phyloP scores from a whole-genome alignment of 2,329 filamentous ascomycete species.

The Claviceps africana region DNA sequence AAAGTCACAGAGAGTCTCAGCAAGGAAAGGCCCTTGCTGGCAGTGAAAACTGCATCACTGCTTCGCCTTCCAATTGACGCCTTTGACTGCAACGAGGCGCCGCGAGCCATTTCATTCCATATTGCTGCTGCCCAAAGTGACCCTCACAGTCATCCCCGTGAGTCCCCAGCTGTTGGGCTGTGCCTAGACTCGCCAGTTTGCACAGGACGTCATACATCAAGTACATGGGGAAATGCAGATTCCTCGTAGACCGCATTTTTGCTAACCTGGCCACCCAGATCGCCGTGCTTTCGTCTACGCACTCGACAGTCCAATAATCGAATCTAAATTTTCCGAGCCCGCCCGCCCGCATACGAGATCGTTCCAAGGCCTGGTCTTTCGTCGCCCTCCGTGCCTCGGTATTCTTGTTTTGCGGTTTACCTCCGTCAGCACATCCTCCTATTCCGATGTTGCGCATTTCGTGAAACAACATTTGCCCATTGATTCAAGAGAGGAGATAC shows the following conservation, averaged over 20 bases:
- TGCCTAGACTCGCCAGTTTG: background rate
- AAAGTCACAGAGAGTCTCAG: background rate
- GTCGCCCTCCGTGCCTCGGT: background rate
- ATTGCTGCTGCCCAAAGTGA: background rate
- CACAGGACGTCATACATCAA: background rate
- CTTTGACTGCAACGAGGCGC: background rate
- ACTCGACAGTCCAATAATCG: background rate
- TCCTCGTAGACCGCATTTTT: background rate
- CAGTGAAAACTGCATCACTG: conserved; percentile 4
- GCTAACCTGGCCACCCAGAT: conserved; percentile 6
- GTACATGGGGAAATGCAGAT: background rate
- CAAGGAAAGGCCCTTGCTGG: background rate
- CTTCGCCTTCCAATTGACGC: background rate
- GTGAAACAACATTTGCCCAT: conserved; percentile 8
- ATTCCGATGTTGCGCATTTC: conserved; percentile 1
- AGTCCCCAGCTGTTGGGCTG: background rate
- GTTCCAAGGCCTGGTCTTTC: background rate
- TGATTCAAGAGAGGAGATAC: conserved; percentile 8
- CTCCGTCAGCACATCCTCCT: background rate
- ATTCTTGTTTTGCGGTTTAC: background rate
- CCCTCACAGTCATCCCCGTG: background rate
- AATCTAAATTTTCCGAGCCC: background rate
- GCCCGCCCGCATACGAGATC: background rate
- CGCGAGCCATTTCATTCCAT: background rate
- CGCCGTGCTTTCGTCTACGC: background rate